These are phyloP conservation scores for Lagerstroemia fauriei DNA, from an alignment of 441 rosid species.

Conservation along the genomic window DNA sequence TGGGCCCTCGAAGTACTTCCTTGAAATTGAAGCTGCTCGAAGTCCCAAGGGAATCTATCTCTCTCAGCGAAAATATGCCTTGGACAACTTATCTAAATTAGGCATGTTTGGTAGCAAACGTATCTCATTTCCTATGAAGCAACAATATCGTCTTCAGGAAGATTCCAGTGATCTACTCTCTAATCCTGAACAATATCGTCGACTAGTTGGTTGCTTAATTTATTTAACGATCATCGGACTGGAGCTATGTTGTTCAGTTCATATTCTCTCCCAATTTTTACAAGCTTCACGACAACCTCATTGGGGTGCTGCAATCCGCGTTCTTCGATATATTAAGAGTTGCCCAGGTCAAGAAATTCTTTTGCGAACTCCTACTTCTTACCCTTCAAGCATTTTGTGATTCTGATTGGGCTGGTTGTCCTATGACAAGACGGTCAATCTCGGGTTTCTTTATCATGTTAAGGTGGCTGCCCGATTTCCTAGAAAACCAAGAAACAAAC, in stretches of 20 bases:
- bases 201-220: background rate
- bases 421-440: slow-evolving; percentile 2
- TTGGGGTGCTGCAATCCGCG: background rate
- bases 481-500: slow-evolving; percentile 23
- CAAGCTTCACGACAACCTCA: background rate
- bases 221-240: background rate
- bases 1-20: background rate
- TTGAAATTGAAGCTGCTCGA: slow-evolving; percentile 9
- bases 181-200: background rate
- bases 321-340: slow-evolving; percentile 7
- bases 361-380: background rate
- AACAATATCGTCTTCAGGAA: background rate
- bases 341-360: background rate
- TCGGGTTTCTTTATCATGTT: background rate
- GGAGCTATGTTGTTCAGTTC: background rate
- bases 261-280: slow-evolving; percentile 8
- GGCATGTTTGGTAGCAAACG: background rate
- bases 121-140: background rate
- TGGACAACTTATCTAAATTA: background rate
- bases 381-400: background rate
- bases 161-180: background rate
- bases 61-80: background rate
- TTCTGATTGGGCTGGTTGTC: slow-evolving; percentile 11
- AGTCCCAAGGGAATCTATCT: background rate
- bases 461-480: background rate